phyloP scores from a whole-genome alignment of 2,329 filamentous ascomycete genomes.

The Ophiostoma quercus region DNA sequence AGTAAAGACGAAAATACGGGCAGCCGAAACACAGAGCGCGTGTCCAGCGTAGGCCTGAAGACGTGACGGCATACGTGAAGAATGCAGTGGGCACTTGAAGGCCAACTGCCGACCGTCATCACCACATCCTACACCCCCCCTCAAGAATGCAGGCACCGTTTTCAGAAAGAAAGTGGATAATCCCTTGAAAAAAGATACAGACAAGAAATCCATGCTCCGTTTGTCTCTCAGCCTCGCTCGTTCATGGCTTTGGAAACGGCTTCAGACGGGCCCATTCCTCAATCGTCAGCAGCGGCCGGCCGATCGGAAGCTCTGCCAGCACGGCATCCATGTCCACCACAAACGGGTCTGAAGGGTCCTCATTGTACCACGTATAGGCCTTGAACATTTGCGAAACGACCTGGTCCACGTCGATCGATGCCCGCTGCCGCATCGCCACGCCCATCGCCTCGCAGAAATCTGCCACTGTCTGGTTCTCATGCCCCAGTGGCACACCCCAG shows the following conservation, averaged over 20 bases:
- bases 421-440: slow-evolving; percentile 33
- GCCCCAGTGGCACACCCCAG: slow-evolving; percentile 33
- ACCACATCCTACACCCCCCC: slow-evolving; percentile 5
- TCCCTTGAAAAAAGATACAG: background rate
- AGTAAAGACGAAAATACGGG: background rate
- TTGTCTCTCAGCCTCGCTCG: background rate
- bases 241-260: background rate
- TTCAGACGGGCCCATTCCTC: slow-evolving; percentile 35
- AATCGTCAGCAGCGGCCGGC: slow-evolving; percentile 32
- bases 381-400: slow-evolving; percentile 21
- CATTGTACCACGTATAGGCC: slow-evolving; percentile 33
- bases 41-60: too few species aligned
- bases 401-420: background rate
- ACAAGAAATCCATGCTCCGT: background rate
- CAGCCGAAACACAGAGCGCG: background rate
- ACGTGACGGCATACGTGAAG: background rate
- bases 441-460: slow-evolving; percentile 33
- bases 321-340: slow-evolving; percentile 37
- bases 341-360: slow-evolving; percentile 37
- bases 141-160: background rate
- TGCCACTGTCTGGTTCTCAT: slow-evolving; percentile 35
- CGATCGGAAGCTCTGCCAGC: slow-evolving; percentile 33
- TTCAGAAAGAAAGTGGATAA: background rate
- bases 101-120: background rate
- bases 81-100: background rate